Evolutionary conservation across 2,329 filamentous ascomycete species (phyloP), one percentile per base, ranked within the genome.

Genomic region (Calonectria fujianensis): DNA sequence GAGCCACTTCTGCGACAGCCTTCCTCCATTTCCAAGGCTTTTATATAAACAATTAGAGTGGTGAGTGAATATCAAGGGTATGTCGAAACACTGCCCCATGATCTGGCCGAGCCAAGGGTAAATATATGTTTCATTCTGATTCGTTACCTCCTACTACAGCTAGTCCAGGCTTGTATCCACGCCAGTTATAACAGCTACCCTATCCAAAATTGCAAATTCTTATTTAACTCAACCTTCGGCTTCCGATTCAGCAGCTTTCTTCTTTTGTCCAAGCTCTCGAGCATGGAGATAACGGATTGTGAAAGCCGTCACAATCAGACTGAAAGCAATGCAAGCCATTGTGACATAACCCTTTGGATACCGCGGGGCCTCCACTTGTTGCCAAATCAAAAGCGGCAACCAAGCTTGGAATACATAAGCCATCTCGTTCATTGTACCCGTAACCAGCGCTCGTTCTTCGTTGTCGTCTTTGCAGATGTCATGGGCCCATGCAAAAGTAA

Each of bases 321-420:
- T 82, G 0, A 86, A 81, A 0, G 88, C 86, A 32, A 92, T 80
- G 24, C 87, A 85, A 13, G 89, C 84, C 74, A 89, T 87, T 0
- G 91, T 91, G 29, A 90, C 86, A 67, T 89, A 93, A 0, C 92
- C 92, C 78, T 93, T 93, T 0, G 83, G 85, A 72, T 93, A 94
- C 52, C 85, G 76, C 0, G 92, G 92, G 0, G 89, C 90, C 70
- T 93, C 91, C 0, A 92, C 86, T 81, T 93, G 90, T 83, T 91
- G 90, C 92, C 92, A 94, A 9, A 93, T 88, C 20, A 93, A 80
- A 41, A 93, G 86, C 10, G 93, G 93, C 52, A 94, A 81, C 93
- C 93, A 94, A 0, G 92, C 91, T 79, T 94, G 92, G 59, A 94
- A 83, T 1, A 94, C 91, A 75, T 94, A 94, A 0, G 92, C 92